These are phyloP conservation scores for Eragrostis tef DNA, from an alignment of 202 grass and related monocot genomes.

Conservation along the genomic window DNA sequence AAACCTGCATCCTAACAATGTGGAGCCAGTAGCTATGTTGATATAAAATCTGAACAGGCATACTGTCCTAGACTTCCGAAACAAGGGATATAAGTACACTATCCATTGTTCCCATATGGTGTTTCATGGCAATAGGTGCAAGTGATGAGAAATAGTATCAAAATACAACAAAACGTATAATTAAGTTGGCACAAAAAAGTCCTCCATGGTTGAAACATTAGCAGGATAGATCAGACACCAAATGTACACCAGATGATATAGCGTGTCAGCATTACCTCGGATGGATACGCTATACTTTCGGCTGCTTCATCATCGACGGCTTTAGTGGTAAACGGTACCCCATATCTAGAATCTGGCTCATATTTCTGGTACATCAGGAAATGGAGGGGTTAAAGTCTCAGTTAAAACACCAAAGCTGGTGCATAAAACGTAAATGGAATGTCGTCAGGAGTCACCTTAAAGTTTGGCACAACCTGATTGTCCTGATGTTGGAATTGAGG, in stretches of 20 bases:
- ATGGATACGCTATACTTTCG: conserved; percentile 49
- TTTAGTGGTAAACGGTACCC: conserved; percentile 52
- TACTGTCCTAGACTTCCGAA: conserved; percentile 14
- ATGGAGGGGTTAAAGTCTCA: conserved; percentile 13
- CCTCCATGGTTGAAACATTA: neutral
- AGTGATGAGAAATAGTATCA: neutral
- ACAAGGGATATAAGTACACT: neutral
- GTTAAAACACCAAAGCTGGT: neutral
- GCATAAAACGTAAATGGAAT: conserved; percentile 23
- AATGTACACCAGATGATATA: conserved; percentile 18
- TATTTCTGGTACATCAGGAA: conserved; percentile 53
- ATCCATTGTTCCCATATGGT: neutral
- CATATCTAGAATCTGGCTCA: conserved; percentile 50
- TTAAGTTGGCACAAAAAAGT: conserved; percentile 13
- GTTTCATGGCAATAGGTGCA: neutral
- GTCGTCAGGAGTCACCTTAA: conserved; percentile 39
- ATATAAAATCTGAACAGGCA: neutral
- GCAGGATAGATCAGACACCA: neutral
- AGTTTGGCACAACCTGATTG: conserved; percentile 24
- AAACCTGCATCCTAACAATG: neutral
- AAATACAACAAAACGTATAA: neutral
- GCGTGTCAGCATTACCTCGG: conserved; percentile 46
- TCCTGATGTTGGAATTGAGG: conserved; percentile 53
- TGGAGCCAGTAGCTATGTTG: neutral
- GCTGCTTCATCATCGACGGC: conserved; percentile 43